These are phyloP conservation scores for Auricularia heimuer DNA, from an alignment of 768 basidiomycete species.

Conservation along the genomic window DNA sequence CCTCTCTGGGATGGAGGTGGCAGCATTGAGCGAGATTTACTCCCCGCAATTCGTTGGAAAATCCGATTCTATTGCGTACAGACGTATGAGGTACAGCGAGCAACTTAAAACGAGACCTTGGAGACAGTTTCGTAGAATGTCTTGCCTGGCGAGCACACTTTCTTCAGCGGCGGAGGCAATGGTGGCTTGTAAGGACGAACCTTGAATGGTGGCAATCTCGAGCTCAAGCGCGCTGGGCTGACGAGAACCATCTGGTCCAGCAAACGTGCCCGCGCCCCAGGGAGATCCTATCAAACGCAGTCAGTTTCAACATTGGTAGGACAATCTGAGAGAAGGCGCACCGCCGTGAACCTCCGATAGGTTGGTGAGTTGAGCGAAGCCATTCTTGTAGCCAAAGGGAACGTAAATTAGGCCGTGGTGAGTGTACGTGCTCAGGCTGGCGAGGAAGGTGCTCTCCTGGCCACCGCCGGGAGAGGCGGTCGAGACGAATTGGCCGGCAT, in stretches of 20 bases:
- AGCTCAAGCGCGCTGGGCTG: constrained; percentile 41
- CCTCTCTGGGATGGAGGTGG: no score
- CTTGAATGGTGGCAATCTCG: constrained; percentile 42
- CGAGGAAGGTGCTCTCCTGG: constrained; percentile 52
- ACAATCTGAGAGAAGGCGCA: constrained; percentile 20
- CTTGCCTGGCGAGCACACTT: constrained; percentile 15
- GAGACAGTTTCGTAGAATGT: constrained; percentile 38
- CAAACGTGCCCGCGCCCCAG: constrained; percentile 44
- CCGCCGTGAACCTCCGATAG: constrained; percentile 48
- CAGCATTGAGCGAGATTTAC: no score
- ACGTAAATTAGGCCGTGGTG: constrained; percentile 71
- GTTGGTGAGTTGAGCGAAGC: constrained; percentile 33
- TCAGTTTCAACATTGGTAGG: no score
- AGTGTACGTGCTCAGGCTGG: constrained; percentile 43
- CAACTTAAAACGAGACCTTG: neutral
- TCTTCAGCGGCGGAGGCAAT: neutral
- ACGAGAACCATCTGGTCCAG: constrained; percentile 36
- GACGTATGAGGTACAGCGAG: neutral
- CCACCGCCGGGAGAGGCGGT: constrained; percentile 67
- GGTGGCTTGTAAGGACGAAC: neutral
- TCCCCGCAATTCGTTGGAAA: no score
- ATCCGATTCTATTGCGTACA: no score
- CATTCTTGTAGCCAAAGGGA: constrained; percentile 55
- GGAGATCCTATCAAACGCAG: neutral
- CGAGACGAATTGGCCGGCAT: constrained; percentile 63